Conservation (phyloP, 768 basidiomycete genomes). For the Trametes cinnabarina region DNA sequence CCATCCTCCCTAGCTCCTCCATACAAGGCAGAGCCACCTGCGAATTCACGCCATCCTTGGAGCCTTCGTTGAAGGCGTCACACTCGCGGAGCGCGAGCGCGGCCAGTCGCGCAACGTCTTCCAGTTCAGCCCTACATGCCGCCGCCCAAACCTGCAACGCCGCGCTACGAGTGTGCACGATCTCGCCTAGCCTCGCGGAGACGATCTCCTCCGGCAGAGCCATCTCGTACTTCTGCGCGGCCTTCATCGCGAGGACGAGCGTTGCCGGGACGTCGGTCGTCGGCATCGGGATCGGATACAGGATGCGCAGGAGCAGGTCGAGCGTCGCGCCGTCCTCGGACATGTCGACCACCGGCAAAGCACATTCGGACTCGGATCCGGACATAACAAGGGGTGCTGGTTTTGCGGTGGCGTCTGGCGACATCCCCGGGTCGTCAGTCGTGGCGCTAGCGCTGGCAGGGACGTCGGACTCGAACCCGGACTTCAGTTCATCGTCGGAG, state of each 20-base stretch:
- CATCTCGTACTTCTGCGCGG: constrained; percentile 31
- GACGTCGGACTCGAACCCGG: background rate
- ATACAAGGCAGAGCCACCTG: background rate
- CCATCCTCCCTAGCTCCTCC: background rate
- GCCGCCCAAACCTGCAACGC: constrained; percentile 13
- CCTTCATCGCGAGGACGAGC: constrained; percentile 22
- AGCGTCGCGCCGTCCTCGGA: constrained; percentile 23
- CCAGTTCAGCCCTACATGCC: constrained; percentile 8
- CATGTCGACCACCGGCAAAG: constrained; percentile 5
- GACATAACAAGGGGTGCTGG: background rate
- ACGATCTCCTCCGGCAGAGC: constrained; percentile 16
- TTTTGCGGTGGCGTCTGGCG: no score
- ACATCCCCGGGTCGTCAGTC: no score
- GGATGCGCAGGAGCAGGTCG: constrained; percentile 25
- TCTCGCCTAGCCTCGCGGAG: background rate
- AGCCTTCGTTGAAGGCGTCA: background rate
- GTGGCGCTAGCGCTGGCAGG: background rate
- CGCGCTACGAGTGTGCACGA: background rate
- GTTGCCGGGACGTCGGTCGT: background rate
- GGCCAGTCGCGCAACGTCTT: constrained; percentile 5
- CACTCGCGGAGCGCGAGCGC: background rate
- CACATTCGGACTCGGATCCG: no score
- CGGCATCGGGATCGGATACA: constrained; percentile 25
- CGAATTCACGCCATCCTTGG: background rate
- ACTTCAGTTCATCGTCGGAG: background rate